These are phyloP conservation scores for Calocybe indica DNA, from an alignment of 768 basidiomycete genomes.

Conservation along the genomic window DNA sequence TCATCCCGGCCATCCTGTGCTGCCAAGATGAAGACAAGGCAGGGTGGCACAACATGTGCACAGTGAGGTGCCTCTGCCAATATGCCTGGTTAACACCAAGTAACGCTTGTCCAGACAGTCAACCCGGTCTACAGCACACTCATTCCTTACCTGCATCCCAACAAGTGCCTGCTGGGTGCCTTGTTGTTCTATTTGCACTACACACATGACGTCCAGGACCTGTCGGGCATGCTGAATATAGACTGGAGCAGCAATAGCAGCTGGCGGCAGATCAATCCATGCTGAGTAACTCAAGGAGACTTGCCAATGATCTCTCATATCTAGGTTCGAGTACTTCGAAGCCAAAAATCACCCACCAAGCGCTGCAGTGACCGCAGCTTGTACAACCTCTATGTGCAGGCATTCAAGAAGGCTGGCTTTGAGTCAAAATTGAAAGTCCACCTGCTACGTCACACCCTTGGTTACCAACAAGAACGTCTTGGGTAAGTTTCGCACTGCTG, in stretches of 20 bases:
- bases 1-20: conserved; percentile 15
- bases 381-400: conserved; percentile 16
- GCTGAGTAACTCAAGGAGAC: not conserved
- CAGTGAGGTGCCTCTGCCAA: conserved; percentile 8
- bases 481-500: conserved; percentile 10
- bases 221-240: conserved; percentile 12
- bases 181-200: conserved; percentile 22
- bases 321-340: conserved; percentile 15
- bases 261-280: conserved; percentile 18
- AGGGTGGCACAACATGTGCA: conserved; percentile 14
- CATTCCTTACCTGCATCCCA: conserved; percentile 19
- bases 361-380: conserved; percentile 17
- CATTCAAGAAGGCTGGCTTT: conserved; percentile 11
- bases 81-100: too few relatives aligned
- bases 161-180: conserved; percentile 20
- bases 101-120: conserved; percentile 10
- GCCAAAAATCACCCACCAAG: conserved; percentile 8
- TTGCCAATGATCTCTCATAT: not conserved
- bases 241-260: conserved; percentile 20
- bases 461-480: conserved; percentile 18
- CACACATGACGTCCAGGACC: conserved; percentile 15
- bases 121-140: conserved; percentile 22
- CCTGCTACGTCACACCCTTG: conserved; percentile 17
- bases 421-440: conserved; percentile 16
- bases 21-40: conserved; percentile 23